These are phyloP conservation scores for Kodamaea hsintzibuensis DNA, from an alignment of 805 yeast species.

Conservation along the genomic window DNA sequence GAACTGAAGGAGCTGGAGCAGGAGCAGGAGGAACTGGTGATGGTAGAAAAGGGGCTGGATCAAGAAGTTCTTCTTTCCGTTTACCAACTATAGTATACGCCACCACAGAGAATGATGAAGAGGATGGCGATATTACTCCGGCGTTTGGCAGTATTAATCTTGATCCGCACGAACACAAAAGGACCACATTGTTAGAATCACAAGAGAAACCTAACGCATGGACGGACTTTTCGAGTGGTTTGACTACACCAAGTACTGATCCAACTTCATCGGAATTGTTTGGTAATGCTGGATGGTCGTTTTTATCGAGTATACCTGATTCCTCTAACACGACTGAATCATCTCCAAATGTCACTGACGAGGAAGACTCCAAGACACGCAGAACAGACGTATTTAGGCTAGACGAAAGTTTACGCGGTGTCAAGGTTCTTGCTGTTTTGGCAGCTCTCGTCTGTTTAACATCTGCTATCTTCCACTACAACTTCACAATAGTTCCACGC, in stretches of 20 bases:
- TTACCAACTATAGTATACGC: conserved; percentile 3
- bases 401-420: not conserved
- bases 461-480: not conserved
- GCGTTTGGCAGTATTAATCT: conserved; percentile 4
- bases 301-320: not conserved
- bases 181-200: not conserved
- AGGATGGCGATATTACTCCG: conserved; percentile 1
- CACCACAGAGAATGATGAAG: not conserved
- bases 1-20: not conserved
- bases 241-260: not conserved
- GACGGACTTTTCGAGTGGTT: not conserved
- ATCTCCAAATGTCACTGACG: not conserved
- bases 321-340: not conserved
- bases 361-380: not conserved
- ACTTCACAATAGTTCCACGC: not conserved
- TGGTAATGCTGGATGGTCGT: not conserved
- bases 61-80: not conserved
- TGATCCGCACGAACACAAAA: not conserved
- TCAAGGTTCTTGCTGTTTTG: not conserved
- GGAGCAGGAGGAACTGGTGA: not conserved
- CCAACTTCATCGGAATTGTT: not conserved
- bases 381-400: not conserved
- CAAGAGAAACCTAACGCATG: not conserved
- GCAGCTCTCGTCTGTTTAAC: not conserved
- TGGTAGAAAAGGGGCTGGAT: not conserved